Evolutionary conservation across 169 alveolate species (phyloP), one percentile per base, ranked within the genome.

Genomic region (Cryptosporidium tyzzeri): DNA sequence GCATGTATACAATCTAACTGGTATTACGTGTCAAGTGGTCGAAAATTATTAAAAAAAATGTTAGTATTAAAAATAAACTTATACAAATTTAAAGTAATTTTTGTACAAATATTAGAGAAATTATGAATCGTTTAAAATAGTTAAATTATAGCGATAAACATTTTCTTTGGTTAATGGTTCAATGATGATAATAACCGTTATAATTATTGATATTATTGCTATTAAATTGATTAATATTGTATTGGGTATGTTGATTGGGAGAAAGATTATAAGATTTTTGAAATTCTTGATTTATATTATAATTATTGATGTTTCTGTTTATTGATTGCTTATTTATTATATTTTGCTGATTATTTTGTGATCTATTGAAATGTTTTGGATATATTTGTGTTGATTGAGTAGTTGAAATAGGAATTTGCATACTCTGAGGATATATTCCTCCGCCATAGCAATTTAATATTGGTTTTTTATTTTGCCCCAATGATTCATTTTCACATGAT

Each of bases 1-100:
- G 67, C 69, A 71, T 71, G 23, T 29, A 48, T 45, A 29, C 4
- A 44, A 50, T 23, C 37, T 16, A 44, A 35, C 62, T 16, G 61
- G 9, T 71, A 71, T 71, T 71, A 71, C 85, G 85, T 71, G 85
- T 71, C 37, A 71, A 71, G 85, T 71, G 85, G 85, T 14, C 10
- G 48, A 51, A 7, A n/a, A n/a, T 45, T 45, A 31, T 16, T 9
- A 35, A 65, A 35, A 65, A 65, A 31, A 35, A 26, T 4, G 0
- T 21, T 55, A 55, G 0, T 16, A 26, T 3, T n/a, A 26, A 26
- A 55, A 23, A 48, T 48, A 48, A 48, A 48, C 18, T 48, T 48
- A 48, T 48, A 48, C n/a, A 48, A 6, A 3, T 48, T 45, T 48
- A 16, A 48, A 14, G 18, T 48, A 12, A 48, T 48, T 48, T 3